Evolutionary conservation across 352 stramenopile species (phyloP), one percentile per base, ranked within the genome.

Genomic region (Phytopythium kandeliae): DNA sequence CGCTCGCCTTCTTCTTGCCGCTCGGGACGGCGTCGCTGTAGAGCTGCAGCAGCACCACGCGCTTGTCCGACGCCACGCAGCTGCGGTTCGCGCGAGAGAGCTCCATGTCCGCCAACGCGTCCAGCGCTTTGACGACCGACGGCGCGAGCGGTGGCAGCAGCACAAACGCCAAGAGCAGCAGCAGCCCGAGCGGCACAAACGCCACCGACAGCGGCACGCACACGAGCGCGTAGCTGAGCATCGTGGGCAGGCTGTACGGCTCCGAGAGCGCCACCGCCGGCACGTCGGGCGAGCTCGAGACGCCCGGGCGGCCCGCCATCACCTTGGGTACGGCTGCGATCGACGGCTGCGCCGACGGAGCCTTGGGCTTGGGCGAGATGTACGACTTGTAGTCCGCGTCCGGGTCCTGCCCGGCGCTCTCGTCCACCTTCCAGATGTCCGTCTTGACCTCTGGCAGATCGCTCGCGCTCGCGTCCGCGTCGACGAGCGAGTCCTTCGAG

Each of bases 31-130:
- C 17, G 24, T 81, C 71, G 12, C 48, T 21, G 30, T 76, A 63
- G 42, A 92, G 55, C 34, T 71, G 76, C 43, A 76, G 70, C 45
- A 92, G 58, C 31, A 87, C 74, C 48, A 78, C 67, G 21, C 80
- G 75, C 15, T 67, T 44, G 49, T 92, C 78, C 10, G 55, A 55
- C 0, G 60, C 44, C 13, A 76, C 72, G 45, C 61, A 69, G 44
- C 67, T 87, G 60, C 70, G 79, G 69, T 94, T 92, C 12, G 80
- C 83, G 24, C 75, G 75, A 45, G 73, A 79, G 24, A 94, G 54
- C 35, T 94, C 83, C 60, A 86, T 66, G 40, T 94, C 83, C 7
- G 83, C 86, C 37, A 91, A 51, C 15, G 77, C 57, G 38, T 94
- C 83, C 28, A 92, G 60, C 17, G 62, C 28, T 30, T 73, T 62